Conservation (phyloP, 1,284 basidiomycete genomes). For the Ceratobasidium papillatum region DNA sequence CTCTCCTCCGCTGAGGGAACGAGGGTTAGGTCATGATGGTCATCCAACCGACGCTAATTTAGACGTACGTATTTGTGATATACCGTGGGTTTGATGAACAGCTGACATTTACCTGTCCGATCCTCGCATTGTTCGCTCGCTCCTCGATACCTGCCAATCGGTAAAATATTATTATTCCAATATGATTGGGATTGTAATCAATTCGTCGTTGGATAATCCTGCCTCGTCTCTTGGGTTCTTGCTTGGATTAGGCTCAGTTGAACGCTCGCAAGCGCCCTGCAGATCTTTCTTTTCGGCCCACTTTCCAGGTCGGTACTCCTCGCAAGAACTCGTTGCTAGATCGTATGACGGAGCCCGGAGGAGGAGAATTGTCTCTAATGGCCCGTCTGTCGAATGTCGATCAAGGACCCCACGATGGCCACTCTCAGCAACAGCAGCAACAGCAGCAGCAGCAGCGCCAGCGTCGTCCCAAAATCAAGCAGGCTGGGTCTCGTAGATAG, state of each 20-base stretch:
- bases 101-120: conserved; percentile 18
- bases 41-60: neutral
- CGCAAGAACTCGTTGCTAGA: conserved; percentile 28
- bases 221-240: neutral
- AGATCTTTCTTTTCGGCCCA: neutral
- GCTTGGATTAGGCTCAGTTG: conserved; percentile 5
- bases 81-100: neutral
- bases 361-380: conserved; percentile 8
- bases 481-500: conserved; percentile 8
- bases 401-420: neutral
- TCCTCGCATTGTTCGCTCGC: neutral
- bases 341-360: conserved; percentile 31
- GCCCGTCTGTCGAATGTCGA: conserved; percentile 12
- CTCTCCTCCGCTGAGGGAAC: conserved; percentile 23
- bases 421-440: too few relatives aligned
- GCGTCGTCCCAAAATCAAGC: conserved; percentile 10
- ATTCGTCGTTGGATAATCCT: neutral
- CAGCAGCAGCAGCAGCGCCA: conserved; percentile 7
- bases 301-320: conserved; percentile 12
- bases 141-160: conserved; percentile 3
- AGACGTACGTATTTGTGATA: conserved; percentile 21
- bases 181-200: neutral
- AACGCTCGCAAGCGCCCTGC: neutral
- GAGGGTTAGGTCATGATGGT: neutral
- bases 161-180: neutral